These are phyloP conservation scores for Microcyclospora pomicola DNA, from an alignment of 2,329 filamentous ascomycete species.

Conservation along the genomic window DNA sequence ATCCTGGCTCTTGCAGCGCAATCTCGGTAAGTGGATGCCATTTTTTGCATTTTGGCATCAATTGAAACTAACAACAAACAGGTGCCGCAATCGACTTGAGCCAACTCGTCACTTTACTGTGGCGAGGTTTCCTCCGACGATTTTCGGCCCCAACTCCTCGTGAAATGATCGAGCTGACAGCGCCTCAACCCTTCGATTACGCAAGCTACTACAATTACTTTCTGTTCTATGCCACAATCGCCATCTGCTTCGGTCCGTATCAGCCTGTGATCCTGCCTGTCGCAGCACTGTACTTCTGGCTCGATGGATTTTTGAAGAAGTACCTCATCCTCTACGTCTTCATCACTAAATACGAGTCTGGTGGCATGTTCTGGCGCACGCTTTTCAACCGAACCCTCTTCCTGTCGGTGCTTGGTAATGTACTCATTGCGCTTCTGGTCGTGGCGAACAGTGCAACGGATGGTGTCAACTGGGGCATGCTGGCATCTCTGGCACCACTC, in stretches of 20 bases:
- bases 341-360: slow-evolving; percentile 91
- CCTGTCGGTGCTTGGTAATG: slow-evolving; percentile 61
- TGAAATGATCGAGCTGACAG: slow-evolving; percentile 82
- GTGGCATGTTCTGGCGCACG: slow-evolving; percentile 81
- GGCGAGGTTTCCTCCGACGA: slow-evolving; percentile 70
- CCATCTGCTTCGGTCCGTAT: slow-evolving; percentile 68
- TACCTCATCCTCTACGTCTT: slow-evolving; percentile 87
- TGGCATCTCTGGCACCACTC: slow-evolving; percentile 54
- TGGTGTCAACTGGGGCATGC: slow-evolving; percentile 40
- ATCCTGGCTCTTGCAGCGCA: slow-evolving; percentile 81
- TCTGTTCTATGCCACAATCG: slow-evolving; percentile 82
- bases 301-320: slow-evolving; percentile 88
- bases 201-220: slow-evolving; percentile 98
- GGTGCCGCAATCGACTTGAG: slow-evolving; percentile 83
- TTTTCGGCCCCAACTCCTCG: slow-evolving; percentile 80
- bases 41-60: too few species aligned
- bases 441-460: slow-evolving; percentile 42
- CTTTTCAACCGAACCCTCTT: slow-evolving; percentile 90
- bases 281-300: slow-evolving; percentile 73
- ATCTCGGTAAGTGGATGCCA: slow-evolving; percentile 41
- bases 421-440: slow-evolving; percentile 63
- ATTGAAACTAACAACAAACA: too few species aligned
- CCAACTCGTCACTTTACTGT: slow-evolving; percentile 71
- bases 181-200: slow-evolving; percentile 86
- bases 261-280: slow-evolving; percentile 80